Evolutionary conservation across 495 filamentous ascomycete species (phyloP), one percentile per base, ranked within the genome.

Genomic region (Penicillium mononematosum): DNA sequence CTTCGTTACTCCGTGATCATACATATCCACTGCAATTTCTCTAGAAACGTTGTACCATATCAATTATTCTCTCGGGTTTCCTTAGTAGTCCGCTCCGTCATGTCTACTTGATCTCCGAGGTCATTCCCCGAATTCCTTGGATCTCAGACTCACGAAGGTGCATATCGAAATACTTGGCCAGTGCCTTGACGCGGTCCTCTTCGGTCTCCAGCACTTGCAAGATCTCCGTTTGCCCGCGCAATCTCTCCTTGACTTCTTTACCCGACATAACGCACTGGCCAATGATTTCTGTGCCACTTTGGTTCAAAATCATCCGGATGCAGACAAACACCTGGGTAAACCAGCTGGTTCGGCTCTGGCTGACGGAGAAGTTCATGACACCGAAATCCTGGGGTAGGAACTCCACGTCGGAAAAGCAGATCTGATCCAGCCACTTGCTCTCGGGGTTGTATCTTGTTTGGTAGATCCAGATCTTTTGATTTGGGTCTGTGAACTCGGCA

Each of bases 331-430:
- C 69, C 50, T 75, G 67, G 25, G 78, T 81, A 70, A 88, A 86
- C 63, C 80, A 83, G 54, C 73, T 81, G 24, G 68, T 69, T 9
- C 64, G 71, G 27, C 62, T 69, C 45, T 74, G 62, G 43, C 71
- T 75, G n/a, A 66, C 66, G 5, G 55, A 69, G 55, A 81, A 80
- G 64, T 85, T 90, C 82, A 91, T 87, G 32, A 86, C 69, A 19
- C 72, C 76, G 60, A 74, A 77, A 60, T 88, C 86, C 48, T 73
- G 70, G 19, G 78, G 80, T 29, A 82, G 59, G 60, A 86, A 87
- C 72, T 86, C 87, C n/a, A 76, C 59, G 52, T 81, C 75, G 5
- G 75, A 70, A 51, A 90, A 89, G 53, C 77, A 80, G 64, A 86
- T 86, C 25, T 75, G 72, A 4, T 76, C 63, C 14, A 78, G 65